Evolutionary conservation across 129 eudicot species (phyloP).

Genomic region (Tagetes patula): DNA sequence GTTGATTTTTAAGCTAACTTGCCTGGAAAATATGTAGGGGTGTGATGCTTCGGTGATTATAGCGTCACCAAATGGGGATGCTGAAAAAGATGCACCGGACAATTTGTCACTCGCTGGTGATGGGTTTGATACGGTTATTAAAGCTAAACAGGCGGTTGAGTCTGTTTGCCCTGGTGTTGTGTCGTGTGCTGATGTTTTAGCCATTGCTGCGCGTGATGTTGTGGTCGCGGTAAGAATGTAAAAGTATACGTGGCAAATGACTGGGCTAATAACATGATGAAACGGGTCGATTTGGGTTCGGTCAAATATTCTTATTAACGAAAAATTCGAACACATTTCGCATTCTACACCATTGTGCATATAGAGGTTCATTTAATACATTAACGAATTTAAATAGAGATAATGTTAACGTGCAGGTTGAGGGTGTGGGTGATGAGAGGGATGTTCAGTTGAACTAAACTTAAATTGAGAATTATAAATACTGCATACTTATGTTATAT

Average conservation of each 20-base stretch:
- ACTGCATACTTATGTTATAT: neutral
- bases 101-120: constrained; percentile 79
- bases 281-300: neutral
- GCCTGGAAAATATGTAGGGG: constrained; percentile 49
- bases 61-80: constrained; percentile 63
- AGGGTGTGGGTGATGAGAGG: too few species aligned
- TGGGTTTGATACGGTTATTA: constrained; percentile 76
- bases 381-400: too few species aligned
- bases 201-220: constrained; percentile 72
- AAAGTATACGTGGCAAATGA: neutral
- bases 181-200: constrained; percentile 81
- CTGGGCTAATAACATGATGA: neutral
- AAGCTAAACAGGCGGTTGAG: constrained; percentile 83
- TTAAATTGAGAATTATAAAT: too few species aligned
- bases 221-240: constrained; percentile 51
- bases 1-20: neutral
- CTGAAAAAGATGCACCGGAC: constrained; percentile 68
- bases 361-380: too few species aligned
- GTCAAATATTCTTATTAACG: neutral
- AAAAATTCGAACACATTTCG: neutral
- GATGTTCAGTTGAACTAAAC: neutral
- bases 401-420: too few species aligned
- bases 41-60: constrained; percentile 81
- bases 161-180: constrained; percentile 80
- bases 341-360: neutral